A percentile compares a stretch with the other conserved stretches of the same genome.
phyloP scores from a whole-genome alignment of 108 stramenopile species.

The Cyclotella choctawhatcheeana region DNA sequence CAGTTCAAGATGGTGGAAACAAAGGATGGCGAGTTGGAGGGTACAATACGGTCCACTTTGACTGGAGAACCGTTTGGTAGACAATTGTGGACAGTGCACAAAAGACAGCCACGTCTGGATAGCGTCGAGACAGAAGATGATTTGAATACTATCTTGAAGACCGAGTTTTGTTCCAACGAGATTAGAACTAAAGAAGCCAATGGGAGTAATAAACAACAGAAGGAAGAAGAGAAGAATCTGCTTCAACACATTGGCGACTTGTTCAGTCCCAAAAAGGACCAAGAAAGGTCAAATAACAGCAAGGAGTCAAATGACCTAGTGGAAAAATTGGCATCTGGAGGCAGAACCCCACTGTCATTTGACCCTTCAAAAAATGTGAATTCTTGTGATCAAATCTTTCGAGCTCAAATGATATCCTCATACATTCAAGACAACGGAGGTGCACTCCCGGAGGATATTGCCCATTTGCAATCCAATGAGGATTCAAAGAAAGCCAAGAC shows the following conservation, averaged over 20 bases:
- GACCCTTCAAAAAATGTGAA: conserved; percentile 87
- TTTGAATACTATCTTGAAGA: conserved; percentile 25
- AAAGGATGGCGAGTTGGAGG: conserved; percentile 17
- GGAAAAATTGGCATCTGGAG: conserved; percentile 64
- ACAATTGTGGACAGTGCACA: conserved; percentile 68
- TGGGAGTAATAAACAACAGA: conserved; percentile 5
- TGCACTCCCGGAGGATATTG: conserved; percentile 35
- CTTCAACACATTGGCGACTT: conserved; percentile 14
- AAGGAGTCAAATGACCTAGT: conserved; percentile 32
- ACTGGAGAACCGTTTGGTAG: conserved; percentile 84
- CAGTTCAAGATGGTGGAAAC: conserved; percentile 21
- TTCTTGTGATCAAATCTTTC: conserved; percentile 71
- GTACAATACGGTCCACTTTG: conserved; percentile 22
- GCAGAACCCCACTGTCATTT: conserved; percentile 62
- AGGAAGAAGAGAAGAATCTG: conserved; percentile 9
- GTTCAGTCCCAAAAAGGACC: conserved; percentile 1
- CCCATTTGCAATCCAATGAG: conserved; percentile 25
- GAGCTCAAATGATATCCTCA: conserved; percentile 78
- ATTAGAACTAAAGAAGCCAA: no score
- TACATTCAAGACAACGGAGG: conserved; percentile 56
- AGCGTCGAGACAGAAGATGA: conserved; percentile 30
- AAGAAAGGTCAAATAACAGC: conserved; percentile 1
- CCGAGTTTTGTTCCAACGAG: conserved; percentile 8
- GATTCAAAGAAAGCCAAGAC: conserved; percentile 46
- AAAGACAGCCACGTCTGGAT: conserved; percentile 8